Evolutionary conservation across 2,329 filamentous ascomycete genomes (phyloP).

Genomic region (Trichoderma afroharzianum): DNA sequence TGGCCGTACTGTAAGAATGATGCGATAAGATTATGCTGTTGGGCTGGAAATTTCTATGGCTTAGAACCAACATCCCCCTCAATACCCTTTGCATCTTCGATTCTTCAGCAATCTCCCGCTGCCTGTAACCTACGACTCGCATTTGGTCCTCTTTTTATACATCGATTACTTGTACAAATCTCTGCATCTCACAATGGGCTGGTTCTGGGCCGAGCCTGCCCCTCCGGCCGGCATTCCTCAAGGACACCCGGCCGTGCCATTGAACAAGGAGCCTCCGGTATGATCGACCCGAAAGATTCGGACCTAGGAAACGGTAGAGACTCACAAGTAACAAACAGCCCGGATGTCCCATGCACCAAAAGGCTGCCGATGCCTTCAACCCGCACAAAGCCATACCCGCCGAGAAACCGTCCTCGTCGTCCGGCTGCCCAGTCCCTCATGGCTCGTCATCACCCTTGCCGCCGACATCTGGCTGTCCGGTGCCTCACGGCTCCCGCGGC

Average conservation of each 20-base stretch:
- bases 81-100: neutral
- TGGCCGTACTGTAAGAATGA: neutral
- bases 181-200: constrained; percentile 47
- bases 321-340: constrained; percentile 40
- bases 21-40: constrained; percentile 18
- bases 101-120: neutral
- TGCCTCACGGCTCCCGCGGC: constrained; percentile 38
- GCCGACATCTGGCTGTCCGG: constrained; percentile 41
- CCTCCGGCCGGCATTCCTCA: constrained; percentile 34
- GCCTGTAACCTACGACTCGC: neutral
- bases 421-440: constrained; percentile 47
- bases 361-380: constrained; percentile 47
- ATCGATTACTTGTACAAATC: neutral
- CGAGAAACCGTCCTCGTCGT: constrained; percentile 30
- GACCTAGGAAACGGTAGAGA: neutral
- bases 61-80: neutral
- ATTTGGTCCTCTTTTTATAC: neutral
- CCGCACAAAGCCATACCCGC: constrained; percentile 25
- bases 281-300: constrained; percentile 1
- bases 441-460: constrained; percentile 24
- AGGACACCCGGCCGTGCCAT: constrained; percentile 31
- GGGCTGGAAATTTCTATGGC: constrained; percentile 17
- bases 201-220: constrained; percentile 58
- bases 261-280: constrained; percentile 34
- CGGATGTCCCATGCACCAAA: constrained; percentile 57